These are phyloP conservation scores for Acephala macrosclerotiorum DNA, from an alignment of 2,329 filamentous ascomycete species.

Conservation along the genomic window DNA sequence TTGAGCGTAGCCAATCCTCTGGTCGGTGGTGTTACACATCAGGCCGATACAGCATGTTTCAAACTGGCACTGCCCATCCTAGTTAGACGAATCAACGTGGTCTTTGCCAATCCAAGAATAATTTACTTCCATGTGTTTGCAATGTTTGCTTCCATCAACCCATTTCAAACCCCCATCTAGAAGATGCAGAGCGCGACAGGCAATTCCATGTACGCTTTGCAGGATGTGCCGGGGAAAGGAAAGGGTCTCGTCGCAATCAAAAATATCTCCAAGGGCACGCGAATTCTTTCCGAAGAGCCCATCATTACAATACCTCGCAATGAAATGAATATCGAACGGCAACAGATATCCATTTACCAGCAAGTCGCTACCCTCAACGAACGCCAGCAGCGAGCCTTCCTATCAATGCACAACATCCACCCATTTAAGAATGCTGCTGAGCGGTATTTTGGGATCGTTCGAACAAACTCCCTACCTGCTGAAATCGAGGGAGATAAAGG, in stretches of 20 bases:
- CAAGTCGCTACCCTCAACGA: neutral
- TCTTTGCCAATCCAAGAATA: no score
- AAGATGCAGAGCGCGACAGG: slow-evolving; percentile 13
- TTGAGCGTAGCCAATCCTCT: no score
- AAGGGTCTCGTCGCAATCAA: slow-evolving; percentile 9
- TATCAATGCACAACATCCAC: slow-evolving; percentile 9
- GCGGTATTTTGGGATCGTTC: slow-evolving; percentile 40
- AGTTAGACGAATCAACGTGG: no score
- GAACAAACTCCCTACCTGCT: slow-evolving; percentile 3
- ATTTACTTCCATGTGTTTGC: no score
- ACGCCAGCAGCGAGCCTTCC: slow-evolving; percentile 3
- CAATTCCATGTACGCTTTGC: slow-evolving; percentile 28
- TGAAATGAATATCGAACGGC: neutral
- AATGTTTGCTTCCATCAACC: no score
- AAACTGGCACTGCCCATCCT: no score
- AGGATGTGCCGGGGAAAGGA: slow-evolving; percentile 11
- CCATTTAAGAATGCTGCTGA: neutral
- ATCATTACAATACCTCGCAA: slow-evolving; percentile 26
- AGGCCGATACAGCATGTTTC: no score
- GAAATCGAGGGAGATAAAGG: slow-evolving; percentile 28
- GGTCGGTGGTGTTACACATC: no score
- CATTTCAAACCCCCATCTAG: no score
- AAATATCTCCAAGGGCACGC: slow-evolving; percentile 14
- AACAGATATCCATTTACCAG: neutral
- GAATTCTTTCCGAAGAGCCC: slow-evolving; percentile 10